Base-by-base conservation (phyloP, 441 rosid species). In the Cnidoscolus chayamansa region DNA sequence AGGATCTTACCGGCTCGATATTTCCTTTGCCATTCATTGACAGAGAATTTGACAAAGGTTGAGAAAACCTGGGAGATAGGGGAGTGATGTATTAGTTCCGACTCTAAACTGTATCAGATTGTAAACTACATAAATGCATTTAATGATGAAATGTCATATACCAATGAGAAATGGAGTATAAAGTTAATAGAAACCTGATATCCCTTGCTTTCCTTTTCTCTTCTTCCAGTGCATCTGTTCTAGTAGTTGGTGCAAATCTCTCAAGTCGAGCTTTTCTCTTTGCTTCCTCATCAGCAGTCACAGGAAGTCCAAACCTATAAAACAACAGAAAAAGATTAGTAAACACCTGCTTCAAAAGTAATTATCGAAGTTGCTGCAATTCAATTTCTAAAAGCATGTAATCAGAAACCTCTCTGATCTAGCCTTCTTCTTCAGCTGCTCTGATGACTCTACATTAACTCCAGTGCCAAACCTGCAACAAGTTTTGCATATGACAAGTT, bases 181-280 rank as follows among this genome's bases (percentile, higher is more conserved):
- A 40, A 62, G 66, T 10, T 4, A 19, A 67, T 40, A 76, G 11
- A 48, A 71, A 90, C 96, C 97, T 91, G 35, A 87, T 61, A 4
- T 93, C 92, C 83, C 96, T 86, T 63, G 93, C 96, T 78, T 92
- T 88, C 74, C 89, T 87, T 68, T 92, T 92, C 49, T 89, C 94
- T 75, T 91, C 97, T 73, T 92, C 98, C 67, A 77, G 76, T 0
- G 85, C 53, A 79, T 85, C 89, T 47, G 73, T 32, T 76, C 85
- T 84, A 3, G 84, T 43, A 70, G 73, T 65, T 30, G 84, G 75
- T 43, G 90, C 83, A 76, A 94, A 90, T 72, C 96, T 90, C 10
- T 88, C 91, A 50, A 84, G 89, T 68, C 98, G 86, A 68, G 97
- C 94, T 83, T 92, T 94, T 89, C 84, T 94, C 87, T 92, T 94